Evolutionary conservation across 805 yeast species (phyloP), one percentile per base, ranked within the genome.

Genomic region (Saturnispora gosingensis): DNA sequence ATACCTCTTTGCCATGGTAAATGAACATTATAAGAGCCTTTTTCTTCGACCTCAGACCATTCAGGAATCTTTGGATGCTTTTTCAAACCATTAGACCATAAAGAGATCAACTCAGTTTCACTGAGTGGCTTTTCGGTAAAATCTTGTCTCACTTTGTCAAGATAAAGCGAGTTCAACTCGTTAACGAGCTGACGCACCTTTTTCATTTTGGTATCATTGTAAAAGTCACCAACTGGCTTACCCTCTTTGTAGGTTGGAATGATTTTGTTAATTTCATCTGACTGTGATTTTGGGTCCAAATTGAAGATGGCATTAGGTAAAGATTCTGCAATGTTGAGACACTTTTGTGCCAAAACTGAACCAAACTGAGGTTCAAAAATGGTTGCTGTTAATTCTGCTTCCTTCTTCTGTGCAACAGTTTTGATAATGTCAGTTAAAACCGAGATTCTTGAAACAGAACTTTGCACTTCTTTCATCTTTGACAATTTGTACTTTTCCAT

Each of bases 1-100:
- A 85, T 74, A 45, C 81, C 78, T 52, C 74, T 75, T 69, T 88
- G 95, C 90, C 93, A 87, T 52, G 96, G 96, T 53, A 89, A 72
- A 35, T 72, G 61, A 48, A 88, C 76, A n/a, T 70, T 66, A 30
- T 65, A 65, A 2, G 34, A 38, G 32, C 69, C 68, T 38, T 57
- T 57, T 53, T 67, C 68, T 53, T 65, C 64, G 32, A 66, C 65
- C 46, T 66, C 70, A 10, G 60, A 51, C 51, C 60, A 56, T 56
- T 61, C 58, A 58, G 77, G 63, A 40, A 77, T 49, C 36, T 66
- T 68, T 22, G 69, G 67, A 54, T 77, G 81, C 45, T 63, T 67
- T 38, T 59, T 63, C 49, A 83, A 66, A 5, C 65, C 62, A 43
- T 71, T 64, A 11, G 75, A 70, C 87, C 87, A 83, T 10, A 64